A percentile compares a stretch with the other conserved stretches of the same genome.
phyloP scores from a whole-genome alignment of 805 yeast genomes.

The Kluyveromyces lactis region DNA sequence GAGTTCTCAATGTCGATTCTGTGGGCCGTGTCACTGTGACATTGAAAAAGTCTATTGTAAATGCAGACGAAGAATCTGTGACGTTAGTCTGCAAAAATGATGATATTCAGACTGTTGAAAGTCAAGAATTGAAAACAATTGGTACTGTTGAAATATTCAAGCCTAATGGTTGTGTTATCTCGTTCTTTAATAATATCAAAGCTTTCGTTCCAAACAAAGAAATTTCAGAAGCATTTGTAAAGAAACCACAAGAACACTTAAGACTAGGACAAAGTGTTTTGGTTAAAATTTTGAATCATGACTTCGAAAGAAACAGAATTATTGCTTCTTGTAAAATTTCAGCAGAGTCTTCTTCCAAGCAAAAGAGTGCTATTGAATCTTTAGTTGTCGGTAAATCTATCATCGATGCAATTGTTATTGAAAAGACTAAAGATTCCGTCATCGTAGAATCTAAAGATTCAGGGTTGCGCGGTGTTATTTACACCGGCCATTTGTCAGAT shows the following conservation, averaged over 20 bases:
- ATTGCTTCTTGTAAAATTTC: slow-evolving; percentile 70
- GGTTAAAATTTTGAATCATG: slow-evolving; percentile 56
- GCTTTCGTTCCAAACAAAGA: slow-evolving; percentile 84
- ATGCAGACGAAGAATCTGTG: slow-evolving; percentile 30
- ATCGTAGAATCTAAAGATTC: slow-evolving; percentile 49
- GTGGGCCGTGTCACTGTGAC: slow-evolving; percentile 53
- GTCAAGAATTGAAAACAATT: slow-evolving; percentile 40
- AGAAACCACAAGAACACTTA: slow-evolving; percentile 67
- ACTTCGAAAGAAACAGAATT: slow-evolving; percentile 44
- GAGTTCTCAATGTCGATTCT: slow-evolving; percentile 47
- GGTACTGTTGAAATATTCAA: slow-evolving; percentile 70
- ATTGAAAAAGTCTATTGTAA: slow-evolving; percentile 75
- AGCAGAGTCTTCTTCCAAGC: slow-evolving; percentile 36
- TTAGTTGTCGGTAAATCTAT: slow-evolving; percentile 56
- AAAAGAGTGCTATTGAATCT: slow-evolving; percentile 40
- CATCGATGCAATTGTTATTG: slow-evolving; percentile 52
- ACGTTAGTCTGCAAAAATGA: slow-evolving; percentile 37
- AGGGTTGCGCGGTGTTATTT: slow-evolving; percentile 60
- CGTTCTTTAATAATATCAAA: slow-evolving; percentile 69
- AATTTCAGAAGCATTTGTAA: slow-evolving; percentile 81
- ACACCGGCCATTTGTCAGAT: slow-evolving; percentile 70
- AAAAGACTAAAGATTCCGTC: slow-evolving; percentile 67
- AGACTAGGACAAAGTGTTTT: slow-evolving; percentile 76
- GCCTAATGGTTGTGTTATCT: slow-evolving; percentile 71
- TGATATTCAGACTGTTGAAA: slow-evolving; percentile 39